phyloP scores from a whole-genome alignment of 2,329 filamentous ascomycete species.

The Acrocalymma vagum region DNA sequence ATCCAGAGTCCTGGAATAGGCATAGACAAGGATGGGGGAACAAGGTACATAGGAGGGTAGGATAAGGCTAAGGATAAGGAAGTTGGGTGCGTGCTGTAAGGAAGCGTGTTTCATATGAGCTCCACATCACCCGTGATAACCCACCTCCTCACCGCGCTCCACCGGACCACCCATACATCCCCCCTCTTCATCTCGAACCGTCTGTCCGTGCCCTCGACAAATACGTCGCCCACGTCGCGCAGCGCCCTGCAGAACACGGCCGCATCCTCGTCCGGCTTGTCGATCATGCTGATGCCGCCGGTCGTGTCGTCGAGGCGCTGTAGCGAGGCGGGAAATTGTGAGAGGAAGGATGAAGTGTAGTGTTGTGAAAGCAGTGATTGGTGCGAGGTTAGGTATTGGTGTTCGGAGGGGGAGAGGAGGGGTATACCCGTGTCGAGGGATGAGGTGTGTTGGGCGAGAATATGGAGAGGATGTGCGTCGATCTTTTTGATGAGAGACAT shows the following conservation, averaged over 20 bases:
- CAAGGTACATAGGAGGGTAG: too few species aligned
- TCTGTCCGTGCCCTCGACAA: slow-evolving; percentile 68
- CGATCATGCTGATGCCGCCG: slow-evolving; percentile 91
- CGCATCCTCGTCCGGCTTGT: slow-evolving; percentile 80
- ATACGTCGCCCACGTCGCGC: slow-evolving; percentile 64
- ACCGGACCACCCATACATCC: slow-evolving; percentile 67
- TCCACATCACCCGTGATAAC: slow-evolving; percentile 80
- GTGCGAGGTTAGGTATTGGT: slow-evolving; percentile 83
- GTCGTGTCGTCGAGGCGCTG: slow-evolving; percentile 90
- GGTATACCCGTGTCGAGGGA: slow-evolving; percentile 59
- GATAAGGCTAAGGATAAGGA: too few species aligned
- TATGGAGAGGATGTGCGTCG: slow-evolving; percentile 78
- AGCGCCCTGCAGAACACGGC: slow-evolving; percentile 86
- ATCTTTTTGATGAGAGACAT: slow-evolving; percentile 68
- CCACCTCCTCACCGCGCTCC: slow-evolving; percentile 67
- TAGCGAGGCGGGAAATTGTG: slow-evolving; percentile 78
- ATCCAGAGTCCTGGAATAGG: too few species aligned
- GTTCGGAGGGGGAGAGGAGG: slow-evolving; percentile 77
- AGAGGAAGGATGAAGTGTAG: slow-evolving; percentile 85
- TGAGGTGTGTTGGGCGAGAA: slow-evolving; percentile 60
- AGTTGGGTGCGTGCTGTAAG: too few species aligned
- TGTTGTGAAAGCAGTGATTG: slow-evolving; percentile 85
- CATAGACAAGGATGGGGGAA: too few species aligned
- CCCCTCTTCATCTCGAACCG: slow-evolving; percentile 56
- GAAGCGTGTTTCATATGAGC: slow-evolving; percentile 58